Base-by-base conservation (phyloP, 345 rosid genomes). In the Toxicodendron radicans region DNA sequence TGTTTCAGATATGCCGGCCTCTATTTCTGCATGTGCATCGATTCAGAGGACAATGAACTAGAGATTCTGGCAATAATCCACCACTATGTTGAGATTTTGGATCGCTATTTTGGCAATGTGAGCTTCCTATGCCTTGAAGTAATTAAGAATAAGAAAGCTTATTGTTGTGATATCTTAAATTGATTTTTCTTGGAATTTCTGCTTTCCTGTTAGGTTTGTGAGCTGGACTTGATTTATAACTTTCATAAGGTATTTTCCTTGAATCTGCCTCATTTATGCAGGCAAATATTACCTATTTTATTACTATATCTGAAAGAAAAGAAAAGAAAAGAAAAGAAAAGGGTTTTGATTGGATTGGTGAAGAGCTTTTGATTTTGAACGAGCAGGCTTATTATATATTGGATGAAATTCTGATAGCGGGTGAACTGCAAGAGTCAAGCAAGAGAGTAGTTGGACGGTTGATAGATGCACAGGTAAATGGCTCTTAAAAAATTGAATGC, bases 401-500 rank as follows among this genome's bases (percentile, higher is more conserved):
- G 83, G 92, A 87, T 66, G 91, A 87, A 84, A 74, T 87, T 23
- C 61, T 89, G 80, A 82, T 82, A 23, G 90, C 90, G 3, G 91
- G 91, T 35, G 88, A 86, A 75, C 94, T 89, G 73, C 91, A 89
- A 76, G 94, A 86, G 70, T 73, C 90, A 43, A 86, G 91, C 86
- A 87, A 83, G 79, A 85, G 84, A 75, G 76, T 81, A n/a, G 82
- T 86, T 21, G 76, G 83, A 54, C 79, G 87, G 65, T 74, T 82
- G 66, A 83, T 87, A 72, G 87, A 81, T 66, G 87, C 84, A 10
- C 88, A 89, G 85, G 89, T 84, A 35, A 5, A 38, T 64, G 58
- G 14, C 23, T 70, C 46, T 48, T 18, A 30, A 27, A 27, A 27
- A 27, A 27, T 27, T 27, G 30, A 27, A 27, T 24, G 24, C 33